Base-by-base conservation (phyloP, 108 stramenopile species). In the Cyclotella cryptica region DNA sequence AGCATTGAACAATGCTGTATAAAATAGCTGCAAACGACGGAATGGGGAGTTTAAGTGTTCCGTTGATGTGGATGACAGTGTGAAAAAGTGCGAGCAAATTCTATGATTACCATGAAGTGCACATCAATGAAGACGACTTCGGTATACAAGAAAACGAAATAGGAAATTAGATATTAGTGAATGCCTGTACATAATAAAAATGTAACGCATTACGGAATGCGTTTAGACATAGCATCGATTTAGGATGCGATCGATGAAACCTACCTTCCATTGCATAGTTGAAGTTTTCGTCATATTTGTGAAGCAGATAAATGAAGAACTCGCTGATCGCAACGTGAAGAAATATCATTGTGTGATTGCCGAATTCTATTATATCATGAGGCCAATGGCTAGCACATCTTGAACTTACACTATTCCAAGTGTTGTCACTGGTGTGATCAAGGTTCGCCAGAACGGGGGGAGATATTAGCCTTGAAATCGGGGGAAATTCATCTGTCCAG, bases 1-100 rank as follows among this genome's bases (percentile, higher is more conserved):
- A 27, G 93, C 93, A 83, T 96, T 94, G 75, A 96, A 87, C 28
- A 96, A 66, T 11, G 93, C 93, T 28, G 92, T 93, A 62, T 87
- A 92, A 74, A 96, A 96, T 15, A 96, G 84, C 64, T 65, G 21
- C 9, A 14, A 29, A 21, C 0, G 13, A 49, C 15, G 47, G n/a
- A 49, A n/a, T 7, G 1, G n/a, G n/a, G 47, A 35, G 35, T 5
- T 35, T 35, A 35, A 2, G 6, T 35, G 35, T 35, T 35, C 4
- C 6, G 2, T 2, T 35, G 2, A 6, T 35, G 35, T 35, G 35
- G 2, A 35, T 2, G 35, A 35, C 6, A 6, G 6, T 5, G 35
- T 35, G 35, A 35, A 19, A 51, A 19, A 17, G 49, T 19, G 49
- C 49, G 49, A 51, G 3, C 17, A 19, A 19, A 8, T 19, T 19